Conservation (phyloP, 1,139 yeast species). For the Candida glucosophila region DNA sequence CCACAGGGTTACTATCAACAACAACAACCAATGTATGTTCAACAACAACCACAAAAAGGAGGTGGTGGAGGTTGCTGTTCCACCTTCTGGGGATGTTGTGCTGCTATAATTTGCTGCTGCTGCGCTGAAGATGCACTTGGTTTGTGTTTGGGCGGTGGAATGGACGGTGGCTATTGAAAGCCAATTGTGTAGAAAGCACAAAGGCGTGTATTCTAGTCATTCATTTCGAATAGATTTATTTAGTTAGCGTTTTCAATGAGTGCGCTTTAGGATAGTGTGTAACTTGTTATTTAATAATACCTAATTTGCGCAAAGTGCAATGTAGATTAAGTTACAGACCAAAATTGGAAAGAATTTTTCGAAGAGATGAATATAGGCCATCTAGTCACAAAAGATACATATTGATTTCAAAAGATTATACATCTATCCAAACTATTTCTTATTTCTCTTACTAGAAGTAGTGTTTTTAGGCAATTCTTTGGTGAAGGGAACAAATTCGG, state of each 20-base stretch:
- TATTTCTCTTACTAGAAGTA: slow-evolving; percentile 62
- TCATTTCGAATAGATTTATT: no score
- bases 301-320: no score
- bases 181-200: not conserved
- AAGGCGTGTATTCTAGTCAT: no score
- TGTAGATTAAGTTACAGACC: no score
- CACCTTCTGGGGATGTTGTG: slow-evolving; percentile 35
- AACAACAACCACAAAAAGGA: slow-evolving; percentile 24
- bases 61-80: slow-evolving; percentile 28
- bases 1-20: slow-evolving; percentile 20
- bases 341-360: no score
- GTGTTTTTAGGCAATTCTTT: slow-evolving; percentile 93
- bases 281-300: no score
- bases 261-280: no score
- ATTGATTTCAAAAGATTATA: not conserved
- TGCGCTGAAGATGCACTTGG: slow-evolving; percentile 31
- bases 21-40: slow-evolving; percentile 35
- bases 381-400: not conserved
- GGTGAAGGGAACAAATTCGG: slow-evolving; percentile 85
- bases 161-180: slow-evolving; percentile 1
- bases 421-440: slow-evolving; percentile 3
- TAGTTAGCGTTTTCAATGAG: no score
- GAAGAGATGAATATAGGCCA: no score
- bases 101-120: slow-evolving; percentile 38
- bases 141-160: slow-evolving; percentile 5